A percentile compares a stretch with the other conserved stretches of the same genome.
These are phyloP conservation scores for Eutrema heterophyllum DNA, from an alignment of 345 rosid species.

Conservation along the genomic window DNA sequence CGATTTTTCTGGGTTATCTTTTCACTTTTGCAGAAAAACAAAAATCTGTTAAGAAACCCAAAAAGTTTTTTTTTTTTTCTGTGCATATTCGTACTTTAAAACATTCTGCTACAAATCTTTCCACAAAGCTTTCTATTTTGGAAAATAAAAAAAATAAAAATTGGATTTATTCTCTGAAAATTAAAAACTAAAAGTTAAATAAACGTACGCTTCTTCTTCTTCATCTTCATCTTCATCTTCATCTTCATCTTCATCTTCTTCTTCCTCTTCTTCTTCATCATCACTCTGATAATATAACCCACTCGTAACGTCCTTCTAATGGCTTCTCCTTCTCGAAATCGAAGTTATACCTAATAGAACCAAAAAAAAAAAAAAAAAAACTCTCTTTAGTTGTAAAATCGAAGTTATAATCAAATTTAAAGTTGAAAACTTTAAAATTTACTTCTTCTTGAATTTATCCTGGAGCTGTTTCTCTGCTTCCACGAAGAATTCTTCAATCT, in stretches of 20 bases:
- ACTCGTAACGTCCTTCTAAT: conserved; percentile 70
- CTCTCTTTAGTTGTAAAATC: background rate
- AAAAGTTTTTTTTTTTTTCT: background rate
- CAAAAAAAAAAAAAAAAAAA: background rate
- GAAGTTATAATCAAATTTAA: background rate
- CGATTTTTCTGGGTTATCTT: conserved; percentile 23
- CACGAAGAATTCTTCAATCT: conserved; percentile 67
- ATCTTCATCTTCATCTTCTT: background rate
- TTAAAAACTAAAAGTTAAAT: conserved; percentile 9
- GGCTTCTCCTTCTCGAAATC: conserved; percentile 61
- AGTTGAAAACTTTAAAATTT: background rate
- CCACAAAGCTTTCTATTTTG: background rate
- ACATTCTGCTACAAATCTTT: conserved; percentile 21
- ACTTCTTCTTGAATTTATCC: conserved; percentile 51
- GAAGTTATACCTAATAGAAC: conserved; percentile 52
- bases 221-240: conserved; percentile 2
- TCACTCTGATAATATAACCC: conserved; percentile 46
- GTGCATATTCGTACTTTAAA: conserved; percentile 23
- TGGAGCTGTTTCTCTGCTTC: conserved; percentile 47
- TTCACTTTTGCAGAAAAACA: conserved; percentile 2
- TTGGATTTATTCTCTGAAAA: background rate
- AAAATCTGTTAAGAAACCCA: background rate
- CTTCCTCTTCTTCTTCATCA: conserved; percentile 9
- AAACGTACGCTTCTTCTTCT: conserved; percentile 3
- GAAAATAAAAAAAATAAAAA: background rate